Conservation (phyloP, 164 flowering plant species). For the Annona squamosa region DNA sequence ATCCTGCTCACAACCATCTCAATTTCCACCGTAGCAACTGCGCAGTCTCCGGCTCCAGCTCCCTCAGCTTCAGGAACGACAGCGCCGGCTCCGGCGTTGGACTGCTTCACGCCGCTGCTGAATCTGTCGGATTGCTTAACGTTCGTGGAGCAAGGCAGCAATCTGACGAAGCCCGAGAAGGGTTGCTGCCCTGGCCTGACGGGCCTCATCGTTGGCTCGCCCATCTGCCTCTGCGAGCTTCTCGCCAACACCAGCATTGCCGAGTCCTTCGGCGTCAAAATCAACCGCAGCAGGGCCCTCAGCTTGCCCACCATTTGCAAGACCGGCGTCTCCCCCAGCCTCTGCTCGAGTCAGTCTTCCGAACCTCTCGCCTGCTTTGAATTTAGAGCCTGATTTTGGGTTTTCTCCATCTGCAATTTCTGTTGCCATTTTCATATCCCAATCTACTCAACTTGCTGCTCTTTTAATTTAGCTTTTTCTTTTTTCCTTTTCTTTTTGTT, state of each 20-base stretch:
- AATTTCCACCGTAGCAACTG: too few species aligned
- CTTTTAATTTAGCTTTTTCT: too few species aligned
- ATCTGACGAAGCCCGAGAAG: conserved; percentile 41
- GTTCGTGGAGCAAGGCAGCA: conserved; percentile 50
- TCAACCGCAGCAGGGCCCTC: conserved; percentile 39
- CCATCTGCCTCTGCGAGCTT: conserved; percentile 55
- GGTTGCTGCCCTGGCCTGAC: conserved; percentile 62
- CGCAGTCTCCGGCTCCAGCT: background rate
- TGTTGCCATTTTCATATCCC: too few species aligned
- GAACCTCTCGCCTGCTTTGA: background rate
- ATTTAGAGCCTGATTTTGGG: background rate
- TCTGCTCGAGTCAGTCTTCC: conserved; percentile 20
- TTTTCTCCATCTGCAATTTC: too few species aligned
- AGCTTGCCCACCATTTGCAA: conserved; percentile 49
- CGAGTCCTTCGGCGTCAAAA: conserved; percentile 19
- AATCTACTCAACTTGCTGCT: too few species aligned
- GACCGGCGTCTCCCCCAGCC: conserved; percentile 37
- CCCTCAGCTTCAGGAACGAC: conserved; percentile 1
- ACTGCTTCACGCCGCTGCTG: conserved; percentile 26
- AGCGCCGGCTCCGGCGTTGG: conserved; percentile 17
- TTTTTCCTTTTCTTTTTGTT: too few species aligned
- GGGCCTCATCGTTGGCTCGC: conserved; percentile 44
- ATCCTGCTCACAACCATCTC: too few species aligned
- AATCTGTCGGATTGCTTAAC: conserved; percentile 56
- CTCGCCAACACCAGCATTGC: conserved; percentile 25